Evolutionary conservation across 257 asterid genomes (phyloP), one percentile per base, ranked within the genome.

Genomic region (Anisodus tanguticus): DNA sequence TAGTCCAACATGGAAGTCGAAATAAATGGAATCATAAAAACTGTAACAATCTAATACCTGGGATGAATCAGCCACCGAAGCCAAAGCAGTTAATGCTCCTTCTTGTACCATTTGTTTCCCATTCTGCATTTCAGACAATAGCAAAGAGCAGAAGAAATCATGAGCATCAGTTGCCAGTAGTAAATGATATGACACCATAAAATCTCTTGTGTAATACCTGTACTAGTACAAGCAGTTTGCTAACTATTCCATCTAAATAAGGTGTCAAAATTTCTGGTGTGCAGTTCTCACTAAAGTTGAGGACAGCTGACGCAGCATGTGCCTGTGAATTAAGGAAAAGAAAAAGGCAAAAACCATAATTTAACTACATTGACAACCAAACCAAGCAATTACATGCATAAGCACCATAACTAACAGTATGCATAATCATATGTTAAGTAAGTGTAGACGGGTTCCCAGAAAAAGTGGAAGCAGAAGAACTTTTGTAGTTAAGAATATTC

Each of bases 31-130:
- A 62, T 78, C 8, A 79, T 87, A 45, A 62, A 80, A 79, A 26
- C 7, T 66, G 5, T 22, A 64, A 83, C 81, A 63, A 39, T 64
- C 16, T 62, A 35, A 85, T 82, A 93, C 98, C 98, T 93, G 98
- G 80, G 98, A 94, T 63, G 98, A 94, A 91, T 95, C 98, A 17
- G 98, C 98, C 47, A 95, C 98, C 3, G 98, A 95, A 83, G 98
- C 98, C 86, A 95, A 90, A 81, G 98, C 98, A 58, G 98, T 95
- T 80, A 95, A 90, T 86, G 98, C 97, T 85, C 98, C 98, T 91
- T 95, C 98, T 88, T 95, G 98, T 84, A 95, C 98, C 98, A 95
- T 95, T 95, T 95, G 98, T 83, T 95, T 95, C 76, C 97, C 89
- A 68, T 95, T 94, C 98, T 95, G 90, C 88, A 92, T 88, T 84